These are phyloP conservation scores for Chlorociboria aeruginascens DNA, from an alignment of 495 filamentous ascomycete species.

Conservation along the genomic window DNA sequence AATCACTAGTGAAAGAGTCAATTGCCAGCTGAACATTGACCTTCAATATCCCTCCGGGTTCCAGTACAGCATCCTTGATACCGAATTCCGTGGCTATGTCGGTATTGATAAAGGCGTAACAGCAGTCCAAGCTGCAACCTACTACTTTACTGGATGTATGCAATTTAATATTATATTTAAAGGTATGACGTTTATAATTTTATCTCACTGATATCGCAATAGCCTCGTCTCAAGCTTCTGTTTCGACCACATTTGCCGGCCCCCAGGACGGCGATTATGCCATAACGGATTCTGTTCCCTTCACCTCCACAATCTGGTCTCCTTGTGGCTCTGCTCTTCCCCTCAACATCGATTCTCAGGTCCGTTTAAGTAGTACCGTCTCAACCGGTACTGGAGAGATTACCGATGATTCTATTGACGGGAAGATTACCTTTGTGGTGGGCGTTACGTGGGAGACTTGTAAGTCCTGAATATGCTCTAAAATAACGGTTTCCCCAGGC, in stretches of 20 bases:
- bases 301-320: constrained; percentile 30
- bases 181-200: not conserved
- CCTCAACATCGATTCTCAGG: constrained; percentile 33
- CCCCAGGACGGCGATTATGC: constrained; percentile 27
- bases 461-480: not conserved
- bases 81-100: constrained; percentile 38
- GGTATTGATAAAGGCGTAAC: constrained; percentile 29
- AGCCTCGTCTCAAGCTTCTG: constrained; percentile 23
- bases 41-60: constrained; percentile 37
- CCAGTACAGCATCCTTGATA: constrained; percentile 39
- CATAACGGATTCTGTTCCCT: constrained; percentile 26
- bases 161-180: not conserved
- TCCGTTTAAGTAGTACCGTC: constrained; percentile 18
- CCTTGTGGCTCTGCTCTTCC: constrained; percentile 28
- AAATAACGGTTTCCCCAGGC: not conserved
- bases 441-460: constrained; percentile 22
- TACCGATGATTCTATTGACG: constrained; percentile 27
- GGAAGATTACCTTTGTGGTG: constrained; percentile 26
- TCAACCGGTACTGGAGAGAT: constrained; percentile 20
- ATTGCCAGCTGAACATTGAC: constrained; percentile 40
- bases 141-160: constrained; percentile 36
- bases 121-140: constrained; percentile 35
- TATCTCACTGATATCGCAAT: not conserved
- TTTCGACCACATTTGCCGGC: constrained; percentile 24
- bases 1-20: constrained; percentile 30